Percentiles rank a stretch among this genome's conserved stretches.
These are phyloP conservation scores for Torulaspora maleeae DNA, from an alignment of 805 yeast genomes.

Conservation along the genomic window DNA sequence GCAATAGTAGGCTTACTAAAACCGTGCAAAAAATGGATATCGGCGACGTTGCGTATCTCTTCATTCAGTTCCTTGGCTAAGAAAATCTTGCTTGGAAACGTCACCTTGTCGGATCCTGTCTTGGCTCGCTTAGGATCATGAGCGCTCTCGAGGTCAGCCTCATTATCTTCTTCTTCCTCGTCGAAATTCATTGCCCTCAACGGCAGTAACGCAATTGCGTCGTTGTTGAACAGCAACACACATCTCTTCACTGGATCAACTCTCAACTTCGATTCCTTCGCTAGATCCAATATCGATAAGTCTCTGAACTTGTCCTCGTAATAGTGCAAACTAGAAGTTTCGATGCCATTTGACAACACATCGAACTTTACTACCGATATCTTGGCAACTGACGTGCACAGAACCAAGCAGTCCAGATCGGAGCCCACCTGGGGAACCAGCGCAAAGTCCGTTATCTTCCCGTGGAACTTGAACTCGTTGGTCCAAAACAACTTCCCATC, in stretches of 20 bases:
- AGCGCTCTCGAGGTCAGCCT: conserved; percentile 18
- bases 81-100: conserved; percentile 49
- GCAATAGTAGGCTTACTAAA: conserved; percentile 83
- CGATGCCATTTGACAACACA: conserved; percentile 44
- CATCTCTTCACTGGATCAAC: conserved; percentile 60
- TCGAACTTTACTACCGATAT: conserved; percentile 75
- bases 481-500: conserved; percentile 38
- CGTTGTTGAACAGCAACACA: conserved; percentile 58
- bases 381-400: conserved; percentile 73
- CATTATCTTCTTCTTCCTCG: conserved; percentile 35
- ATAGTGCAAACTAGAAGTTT: conserved; percentile 76
- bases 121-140: conserved; percentile 34
- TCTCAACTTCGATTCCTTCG: conserved; percentile 42
- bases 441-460: conserved; percentile 56
- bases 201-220: conserved; percentile 68
- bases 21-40: conserved; percentile 63
- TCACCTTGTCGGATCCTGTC: conserved; percentile 10
- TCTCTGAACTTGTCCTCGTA: conserved; percentile 67
- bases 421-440: conserved; percentile 48
- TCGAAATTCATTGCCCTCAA: conserved; percentile 44
- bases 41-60: conserved; percentile 58
- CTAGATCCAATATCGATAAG: conserved; percentile 38
- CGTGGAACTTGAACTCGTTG: conserved; percentile 68
- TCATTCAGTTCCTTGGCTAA: conserved; percentile 53
- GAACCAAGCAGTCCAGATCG: conserved; percentile 52